Base-by-base conservation (phyloP, 495 filamentous ascomycete genomes). In the Cercophora samala region DNA sequence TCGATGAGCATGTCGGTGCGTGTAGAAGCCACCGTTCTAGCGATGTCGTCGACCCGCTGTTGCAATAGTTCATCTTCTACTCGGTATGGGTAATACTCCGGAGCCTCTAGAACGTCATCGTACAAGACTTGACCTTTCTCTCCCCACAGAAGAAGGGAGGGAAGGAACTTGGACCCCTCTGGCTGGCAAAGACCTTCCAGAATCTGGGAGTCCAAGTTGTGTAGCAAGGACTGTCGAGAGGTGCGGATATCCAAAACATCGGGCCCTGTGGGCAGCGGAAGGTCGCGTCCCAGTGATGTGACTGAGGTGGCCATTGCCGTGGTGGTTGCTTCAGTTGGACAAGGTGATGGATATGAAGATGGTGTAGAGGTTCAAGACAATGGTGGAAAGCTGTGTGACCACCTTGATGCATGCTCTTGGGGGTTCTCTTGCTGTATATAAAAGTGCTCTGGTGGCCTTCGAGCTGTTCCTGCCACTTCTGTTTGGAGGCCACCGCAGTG, bases 91-190 rank as follows among this genome's bases (percentile, higher is more conserved):
- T 69, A 69, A 25, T 69, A 69, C 13, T 42, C 25, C 6, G 26
- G n/a, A 4, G 54, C 22, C 3, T 60, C 55, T 15, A 69, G 42
- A 42, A 69, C 60, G 8, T 66, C 65, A 32, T 64, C 61, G 68
- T 69, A 69, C 17, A 69, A 61, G 8, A 8, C 23, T 25, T 69
- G 68, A 17, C 68, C 68, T 42, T 69, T 67, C 56, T 69, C 64
- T 60, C 64, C 68, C 68, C 68, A 69, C 15, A 69, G 24, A 24
- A 69, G 64, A 23, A 69, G 61, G 2, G 64, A 42, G 0, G 64
- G 68, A 13, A 69, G 18, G 15, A 15, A 22, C 23, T 69, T 69
- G 4, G 0, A 2, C 9, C 68, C 64, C 4, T 26, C 51, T 6
- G 64, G 61, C 5, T 67, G 60, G 0, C 4, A 19, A 26, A 69